These are phyloP conservation scores for Hemerocallis citrina DNA, from an alignment of 106 monocot species.

Conservation along the genomic window DNA sequence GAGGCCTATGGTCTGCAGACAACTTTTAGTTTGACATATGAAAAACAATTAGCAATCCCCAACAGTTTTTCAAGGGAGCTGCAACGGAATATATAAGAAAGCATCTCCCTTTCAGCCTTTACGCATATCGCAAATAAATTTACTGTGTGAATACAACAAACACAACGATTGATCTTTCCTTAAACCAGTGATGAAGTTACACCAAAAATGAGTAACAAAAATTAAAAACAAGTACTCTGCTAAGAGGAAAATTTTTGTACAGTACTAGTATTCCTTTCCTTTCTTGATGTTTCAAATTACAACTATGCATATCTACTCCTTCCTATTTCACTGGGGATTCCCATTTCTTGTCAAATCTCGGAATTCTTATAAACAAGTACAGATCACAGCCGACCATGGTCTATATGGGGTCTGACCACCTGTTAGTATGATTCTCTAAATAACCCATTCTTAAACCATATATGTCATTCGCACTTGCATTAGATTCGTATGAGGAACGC, in stretches of 20 bases:
- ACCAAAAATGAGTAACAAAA: not conserved
- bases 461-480: slow-evolving; percentile 97
- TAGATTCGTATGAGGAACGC: slow-evolving; percentile 77
- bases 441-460: slow-evolving; percentile 80
- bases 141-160: no score
- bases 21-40: no score
- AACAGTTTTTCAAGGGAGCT: no score
- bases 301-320: not conserved
- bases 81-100: no score
- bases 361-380: not conserved
- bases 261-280: not conserved
- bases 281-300: not conserved
- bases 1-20: no score
- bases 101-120: no score
- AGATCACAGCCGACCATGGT: not conserved
- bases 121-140: no score
- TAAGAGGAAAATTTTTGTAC: no score
- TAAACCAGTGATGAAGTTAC: not conserved
- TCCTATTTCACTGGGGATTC: not conserved
- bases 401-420: not conserved
- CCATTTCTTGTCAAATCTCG: not conserved
- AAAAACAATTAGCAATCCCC: no score
- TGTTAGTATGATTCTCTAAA: slow-evolving; percentile 7
- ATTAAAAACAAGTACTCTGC: not conserved
- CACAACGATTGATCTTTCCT: not conserved